A percentile compares a stretch with the other conserved stretches of the same genome.
Evolutionary conservation across 768 basidiomycete species (phyloP).

Genomic region (Pleurotus giganteus): DNA sequence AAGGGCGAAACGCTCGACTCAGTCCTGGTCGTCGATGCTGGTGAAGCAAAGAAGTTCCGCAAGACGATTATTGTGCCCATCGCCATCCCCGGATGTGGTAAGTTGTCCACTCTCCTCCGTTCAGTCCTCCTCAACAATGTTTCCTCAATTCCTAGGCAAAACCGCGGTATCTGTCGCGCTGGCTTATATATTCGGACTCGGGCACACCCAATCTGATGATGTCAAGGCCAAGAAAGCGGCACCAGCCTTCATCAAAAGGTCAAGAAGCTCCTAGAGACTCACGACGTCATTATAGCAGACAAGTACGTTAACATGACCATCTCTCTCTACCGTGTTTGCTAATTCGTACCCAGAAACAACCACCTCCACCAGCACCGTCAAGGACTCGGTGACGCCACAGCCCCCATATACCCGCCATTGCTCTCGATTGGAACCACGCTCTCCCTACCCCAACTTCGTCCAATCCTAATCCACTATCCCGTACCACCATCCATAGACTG

Average conservation of each 20-base stretch:
- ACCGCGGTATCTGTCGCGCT: too few relatives aligned
- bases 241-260: slow-evolving; percentile 75
- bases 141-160: too few relatives aligned
- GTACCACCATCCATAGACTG: too few relatives aligned
- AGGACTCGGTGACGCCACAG: slow-evolving; percentile 57
- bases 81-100: slow-evolving; percentile 92
- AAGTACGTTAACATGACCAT: slow-evolving; percentile 50
- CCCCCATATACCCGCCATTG: slow-evolving; percentile 53
- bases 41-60: slow-evolving; percentile 33
- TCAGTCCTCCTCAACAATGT: too few relatives aligned
- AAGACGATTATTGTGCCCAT: slow-evolving; percentile 88
- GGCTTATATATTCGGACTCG: slow-evolving; percentile 78
- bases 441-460: slow-evolving; percentile 16
- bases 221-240: slow-evolving; percentile 74
- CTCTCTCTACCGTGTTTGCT: not conserved
- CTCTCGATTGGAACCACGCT: slow-evolving; percentile 62
- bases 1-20: slow-evolving; percentile 30
- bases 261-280: slow-evolving; percentile 47
- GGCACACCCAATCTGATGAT: slow-evolving; percentile 93
- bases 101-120: slow-evolving; percentile 26
- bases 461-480: slow-evolving; percentile 46
- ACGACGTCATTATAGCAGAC: slow-evolving; percentile 89
- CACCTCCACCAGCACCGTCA: slow-evolving; percentile 78
- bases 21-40: slow-evolving; percentile 20
- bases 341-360: slow-evolving; percentile 73